phyloP scores from a whole-genome alignment of 768 basidiomycete genomes.

The Russula emetica region DNA sequence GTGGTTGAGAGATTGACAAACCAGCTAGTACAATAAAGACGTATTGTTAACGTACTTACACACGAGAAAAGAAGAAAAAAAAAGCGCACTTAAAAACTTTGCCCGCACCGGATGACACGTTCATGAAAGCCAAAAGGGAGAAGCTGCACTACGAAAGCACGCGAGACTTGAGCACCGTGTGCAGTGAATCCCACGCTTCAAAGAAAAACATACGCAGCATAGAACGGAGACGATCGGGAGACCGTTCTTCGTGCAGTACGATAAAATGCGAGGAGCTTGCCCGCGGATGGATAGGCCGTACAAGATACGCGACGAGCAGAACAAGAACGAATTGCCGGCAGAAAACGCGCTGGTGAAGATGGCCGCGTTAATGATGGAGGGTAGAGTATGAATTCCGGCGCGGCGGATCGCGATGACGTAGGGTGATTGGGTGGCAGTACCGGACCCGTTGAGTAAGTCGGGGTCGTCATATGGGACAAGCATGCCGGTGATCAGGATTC shows the following conservation, averaged over 20 bases:
- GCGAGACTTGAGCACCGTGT: constrained; percentile 8
- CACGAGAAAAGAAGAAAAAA: not conserved
- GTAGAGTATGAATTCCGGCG: constrained; percentile 64
- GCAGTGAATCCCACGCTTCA: not conserved
- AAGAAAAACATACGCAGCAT: constrained; percentile 29
- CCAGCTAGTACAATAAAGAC: constrained; percentile 46
- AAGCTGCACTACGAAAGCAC: constrained; percentile 37
- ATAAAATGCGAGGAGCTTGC: constrained; percentile 42
- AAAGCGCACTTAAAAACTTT: constrained; percentile 52
- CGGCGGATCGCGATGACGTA: constrained; percentile 78
- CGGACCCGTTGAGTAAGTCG: constrained; percentile 44
- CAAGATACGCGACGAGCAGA: constrained; percentile 45
- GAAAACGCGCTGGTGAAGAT: constrained; percentile 72
- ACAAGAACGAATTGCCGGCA: constrained; percentile 63
- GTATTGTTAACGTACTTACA: not conserved
- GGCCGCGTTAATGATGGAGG: constrained; percentile 67
- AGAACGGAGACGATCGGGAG: constrained; percentile 44
- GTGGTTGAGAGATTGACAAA: constrained; percentile 65
- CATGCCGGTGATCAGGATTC: constrained; percentile 72
- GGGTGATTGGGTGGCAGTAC: constrained; percentile 73
- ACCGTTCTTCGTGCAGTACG: constrained; percentile 46
- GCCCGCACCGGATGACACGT: constrained; percentile 48
- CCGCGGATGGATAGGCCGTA: constrained; percentile 39
- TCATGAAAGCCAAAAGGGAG: constrained; percentile 59
- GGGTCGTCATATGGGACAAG: constrained; percentile 67